A percentile compares a stretch with the other conserved stretches of the same genome.
Evolutionary conservation across 1,139 yeast genomes (phyloP).

Genomic region (Candida tropicalis): DNA sequence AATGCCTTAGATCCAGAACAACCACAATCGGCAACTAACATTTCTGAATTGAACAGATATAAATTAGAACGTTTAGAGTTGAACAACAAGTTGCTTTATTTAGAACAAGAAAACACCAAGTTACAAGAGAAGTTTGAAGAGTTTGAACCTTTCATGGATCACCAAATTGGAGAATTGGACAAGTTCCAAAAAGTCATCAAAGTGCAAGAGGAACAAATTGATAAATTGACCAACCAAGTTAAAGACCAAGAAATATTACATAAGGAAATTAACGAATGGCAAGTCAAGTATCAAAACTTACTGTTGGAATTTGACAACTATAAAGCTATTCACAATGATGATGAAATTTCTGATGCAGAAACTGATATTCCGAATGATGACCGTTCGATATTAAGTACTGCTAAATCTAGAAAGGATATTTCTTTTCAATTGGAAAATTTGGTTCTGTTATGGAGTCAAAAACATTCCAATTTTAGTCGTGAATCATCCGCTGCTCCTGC

Average conservation of each 20-base stretch:
- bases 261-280: constrained; percentile 51
- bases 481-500: constrained; percentile 14
- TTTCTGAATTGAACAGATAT: constrained; percentile 40
- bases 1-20: constrained; percentile 29
- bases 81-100: constrained; percentile 46
- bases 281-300: constrained; percentile 46
- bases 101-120: constrained; percentile 48
- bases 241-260: constrained; percentile 48
- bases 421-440: constrained; percentile 44
- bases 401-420: constrained; percentile 36
- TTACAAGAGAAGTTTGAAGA: constrained; percentile 44
- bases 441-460: constrained; percentile 38
- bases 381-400: constrained; percentile 32
- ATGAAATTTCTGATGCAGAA: constrained; percentile 34
- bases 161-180: constrained; percentile 56
- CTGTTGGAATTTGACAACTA: constrained; percentile 48
- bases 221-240: constrained; percentile 41
- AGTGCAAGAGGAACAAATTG: constrained; percentile 53
- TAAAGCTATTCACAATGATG: constrained; percentile 40
- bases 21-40: constrained; percentile 22
- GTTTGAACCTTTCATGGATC: constrained; percentile 58
- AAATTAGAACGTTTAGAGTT: constrained; percentile 48
- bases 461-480: constrained; percentile 11
- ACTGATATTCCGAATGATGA: constrained; percentile 18
- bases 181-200: constrained; percentile 58